phyloP scores from a whole-genome alignment of 140 eudicot species.

The Oenanthe javanica region DNA sequence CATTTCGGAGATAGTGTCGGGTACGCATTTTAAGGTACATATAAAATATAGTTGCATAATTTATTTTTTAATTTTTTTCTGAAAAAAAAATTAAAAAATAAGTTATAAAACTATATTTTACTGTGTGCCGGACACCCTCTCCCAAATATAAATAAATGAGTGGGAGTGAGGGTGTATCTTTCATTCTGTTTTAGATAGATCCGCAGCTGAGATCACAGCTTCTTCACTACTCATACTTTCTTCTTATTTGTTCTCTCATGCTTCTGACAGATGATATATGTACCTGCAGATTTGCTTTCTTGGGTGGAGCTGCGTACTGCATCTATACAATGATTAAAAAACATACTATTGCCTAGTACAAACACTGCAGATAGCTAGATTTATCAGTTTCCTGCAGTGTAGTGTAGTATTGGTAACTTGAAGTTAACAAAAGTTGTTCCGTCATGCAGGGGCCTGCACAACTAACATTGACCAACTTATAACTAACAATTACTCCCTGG shows the following conservation, averaged over 20 bases:
- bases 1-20: too few relatives aligned
- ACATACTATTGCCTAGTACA: not conserved
- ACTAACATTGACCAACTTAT: not conserved
- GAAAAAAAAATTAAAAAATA: too few relatives aligned
- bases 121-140: too few relatives aligned
- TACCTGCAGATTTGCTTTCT: not conserved
- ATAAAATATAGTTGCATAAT: too few relatives aligned
- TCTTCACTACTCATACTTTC: not conserved
- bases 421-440: slow-evolving; percentile 5
- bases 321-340: not conserved
- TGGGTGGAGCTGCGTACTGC: not conserved
- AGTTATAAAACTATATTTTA: too few relatives aligned
- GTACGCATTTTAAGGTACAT: too few relatives aligned
- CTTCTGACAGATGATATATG: not conserved
- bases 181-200: not conserved
- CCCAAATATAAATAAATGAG: too few relatives aligned
- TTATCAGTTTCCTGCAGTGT: slow-evolving; percentile 9
- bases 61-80: too few relatives aligned
- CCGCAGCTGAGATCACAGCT: not conserved
- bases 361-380: not conserved
- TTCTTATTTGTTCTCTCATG: slow-evolving; percentile 3
- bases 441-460: not conserved
- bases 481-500: not conserved
- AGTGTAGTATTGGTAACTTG: not conserved
- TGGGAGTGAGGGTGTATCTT: not conserved